These are phyloP conservation scores for Bretschneidera sinensis DNA, from an alignment of 345 rosid genomes.

Conservation along the genomic window DNA sequence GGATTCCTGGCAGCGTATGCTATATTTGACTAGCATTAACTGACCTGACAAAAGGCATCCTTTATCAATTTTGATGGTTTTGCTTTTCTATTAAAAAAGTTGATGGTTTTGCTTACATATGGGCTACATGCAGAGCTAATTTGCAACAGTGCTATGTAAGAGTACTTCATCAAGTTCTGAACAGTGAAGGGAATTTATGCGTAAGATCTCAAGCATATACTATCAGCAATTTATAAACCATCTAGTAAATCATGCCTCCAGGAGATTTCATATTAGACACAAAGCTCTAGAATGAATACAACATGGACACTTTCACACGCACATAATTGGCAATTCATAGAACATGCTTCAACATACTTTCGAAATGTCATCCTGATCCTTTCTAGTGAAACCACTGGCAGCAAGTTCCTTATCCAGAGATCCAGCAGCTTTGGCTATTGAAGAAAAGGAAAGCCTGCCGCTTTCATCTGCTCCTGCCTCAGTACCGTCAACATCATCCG, in stretches of 20 bases:
- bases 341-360: conserved; percentile 41
- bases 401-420: conserved; percentile 79
- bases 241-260: background rate
- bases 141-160: too few relatives aligned
- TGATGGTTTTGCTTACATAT: background rate
- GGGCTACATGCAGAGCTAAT: background rate
- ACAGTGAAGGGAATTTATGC: too few relatives aligned
- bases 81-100: too few relatives aligned
- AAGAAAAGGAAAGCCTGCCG: conserved; percentile 63
- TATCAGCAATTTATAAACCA: background rate
- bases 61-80: too few relatives aligned
- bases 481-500: conserved; percentile 33
- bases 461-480: conserved; percentile 45
- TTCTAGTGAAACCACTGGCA: conserved; percentile 88
- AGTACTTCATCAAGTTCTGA: too few relatives aligned
- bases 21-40: too few relatives aligned
- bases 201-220: background rate
- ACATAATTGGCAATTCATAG: background rate
- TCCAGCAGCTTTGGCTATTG: conserved; percentile 62
- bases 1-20: background rate
- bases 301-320: background rate
- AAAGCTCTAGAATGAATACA: too few relatives aligned
- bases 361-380: conserved; percentile 79
- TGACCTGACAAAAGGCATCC: too few relatives aligned
- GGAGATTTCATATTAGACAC: background rate